Percentiles rank a stretch among this genome's conserved stretches.
phyloP scores from a whole-genome alignment of 1,284 basidiomycete species.

The Pascua guehoae region DNA sequence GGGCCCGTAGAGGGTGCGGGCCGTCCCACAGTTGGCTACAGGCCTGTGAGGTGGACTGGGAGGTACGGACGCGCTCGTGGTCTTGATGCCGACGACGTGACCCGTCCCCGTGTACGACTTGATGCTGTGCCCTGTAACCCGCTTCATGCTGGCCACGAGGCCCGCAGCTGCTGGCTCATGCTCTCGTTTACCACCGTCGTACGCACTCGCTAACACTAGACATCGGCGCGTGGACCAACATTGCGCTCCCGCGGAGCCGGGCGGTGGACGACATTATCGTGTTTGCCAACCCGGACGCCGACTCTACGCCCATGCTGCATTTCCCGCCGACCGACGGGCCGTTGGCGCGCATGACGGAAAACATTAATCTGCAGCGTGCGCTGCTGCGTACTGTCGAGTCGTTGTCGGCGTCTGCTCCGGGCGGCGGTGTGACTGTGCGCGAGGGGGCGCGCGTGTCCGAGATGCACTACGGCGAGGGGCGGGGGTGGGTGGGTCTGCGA shows the following conservation, averaged over 20 bases:
- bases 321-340: slow-evolving; percentile 38
- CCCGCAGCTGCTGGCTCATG: too few relatives aligned
- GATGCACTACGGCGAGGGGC: slow-evolving; percentile 40
- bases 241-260: slow-evolving; percentile 67
- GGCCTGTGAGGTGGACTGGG: too few relatives aligned
- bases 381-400: slow-evolving; percentile 57
- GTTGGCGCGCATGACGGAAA: slow-evolving; percentile 82
- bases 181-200: too few relatives aligned
- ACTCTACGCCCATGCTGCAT: slow-evolving; percentile 42
- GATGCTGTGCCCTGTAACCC: too few relatives aligned
- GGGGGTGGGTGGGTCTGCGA: slow-evolving; percentile 42
- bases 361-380: slow-evolving; percentile 81
- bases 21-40: too few relatives aligned
- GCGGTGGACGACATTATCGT: slow-evolving; percentile 85
- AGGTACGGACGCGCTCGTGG: too few relatives aligned
- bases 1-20: too few relatives aligned
- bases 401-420: slow-evolving; percentile 1
- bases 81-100: too few relatives aligned
- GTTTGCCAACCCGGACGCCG: slow-evolving; percentile 59
- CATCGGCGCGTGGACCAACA: slow-evolving; percentile 74
- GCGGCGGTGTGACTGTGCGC: slow-evolving; percentile 30
- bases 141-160: too few relatives aligned
- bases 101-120: too few relatives aligned
- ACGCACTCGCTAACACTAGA: slow-evolving; percentile 56
- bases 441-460: slow-evolving; percentile 38